Evolutionary conservation across 371 early-diverging fungal species (phyloP).

Genomic region (Actinomortierella ambigua): DNA sequence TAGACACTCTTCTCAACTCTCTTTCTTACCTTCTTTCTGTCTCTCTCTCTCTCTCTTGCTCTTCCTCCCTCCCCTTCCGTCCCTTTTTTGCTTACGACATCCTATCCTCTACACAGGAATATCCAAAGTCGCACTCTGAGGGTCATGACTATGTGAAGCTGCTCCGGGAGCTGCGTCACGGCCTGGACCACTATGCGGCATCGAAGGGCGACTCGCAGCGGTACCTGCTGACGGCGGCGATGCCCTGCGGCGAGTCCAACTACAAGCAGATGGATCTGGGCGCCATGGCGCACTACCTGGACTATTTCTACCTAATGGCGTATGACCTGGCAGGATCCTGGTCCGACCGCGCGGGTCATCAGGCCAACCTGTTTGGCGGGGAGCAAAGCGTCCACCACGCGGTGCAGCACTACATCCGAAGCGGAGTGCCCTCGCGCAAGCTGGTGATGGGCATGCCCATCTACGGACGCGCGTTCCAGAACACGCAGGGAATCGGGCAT

Average conservation of each 20-base stretch:
- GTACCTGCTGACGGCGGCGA: conserved; percentile 70
- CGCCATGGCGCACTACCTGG: conserved; percentile 69
- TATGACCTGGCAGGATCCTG: conserved; percentile 79
- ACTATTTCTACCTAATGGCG: conserved; percentile 80
- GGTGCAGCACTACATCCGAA: conserved; percentile 65
- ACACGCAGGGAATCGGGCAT: conserved; percentile 70
- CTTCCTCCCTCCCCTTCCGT: too few relatives aligned
- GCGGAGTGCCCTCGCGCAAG: conserved; percentile 79
- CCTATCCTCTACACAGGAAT: conserved; percentile 70
- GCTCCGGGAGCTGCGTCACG: conserved; percentile 67
- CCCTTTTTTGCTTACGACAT: conserved; percentile 19
- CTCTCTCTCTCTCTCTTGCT: too few relatives aligned
- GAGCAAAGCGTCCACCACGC: conserved; percentile 68
- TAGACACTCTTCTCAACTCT: too few relatives aligned
- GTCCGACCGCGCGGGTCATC: conserved; percentile 78
- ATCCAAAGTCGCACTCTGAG: conserved; percentile 77
- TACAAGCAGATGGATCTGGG: conserved; percentile 62
- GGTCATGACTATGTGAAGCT: conserved; percentile 76
- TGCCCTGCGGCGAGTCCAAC: conserved; percentile 67
- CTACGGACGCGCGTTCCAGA: conserved; percentile 87
- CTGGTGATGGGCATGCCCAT: conserved; percentile 81
- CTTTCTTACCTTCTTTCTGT: too few relatives aligned
- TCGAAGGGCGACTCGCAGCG: conserved; percentile 49
- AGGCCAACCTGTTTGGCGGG: conserved; percentile 79
- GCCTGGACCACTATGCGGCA: conserved; percentile 57